phyloP scores from a whole-genome alignment of 2,329 filamentous ascomycete species.

The Epichloe scottii region DNA sequence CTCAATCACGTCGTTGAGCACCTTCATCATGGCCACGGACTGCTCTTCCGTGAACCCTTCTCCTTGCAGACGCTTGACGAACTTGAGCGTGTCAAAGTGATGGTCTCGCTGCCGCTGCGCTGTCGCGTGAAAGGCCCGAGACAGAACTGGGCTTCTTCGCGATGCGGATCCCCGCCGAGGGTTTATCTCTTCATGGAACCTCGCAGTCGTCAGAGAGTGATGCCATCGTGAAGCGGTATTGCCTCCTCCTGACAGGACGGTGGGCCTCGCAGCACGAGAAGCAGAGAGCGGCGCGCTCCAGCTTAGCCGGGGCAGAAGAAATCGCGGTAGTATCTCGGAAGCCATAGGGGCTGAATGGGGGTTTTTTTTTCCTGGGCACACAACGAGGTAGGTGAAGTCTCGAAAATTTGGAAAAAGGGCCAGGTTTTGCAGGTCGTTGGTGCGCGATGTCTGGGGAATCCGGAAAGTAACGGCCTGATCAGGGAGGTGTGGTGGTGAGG shows the following conservation, averaged over 20 bases:
- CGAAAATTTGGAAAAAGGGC: no score
- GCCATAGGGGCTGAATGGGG: constrained; percentile 14
- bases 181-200: neutral
- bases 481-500: constrained; percentile 7
- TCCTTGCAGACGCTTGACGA: constrained; percentile 76
- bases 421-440: constrained; percentile 14
- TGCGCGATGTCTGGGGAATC: neutral
- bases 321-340: constrained; percentile 34
- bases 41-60: constrained; percentile 96
- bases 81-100: constrained; percentile 96
- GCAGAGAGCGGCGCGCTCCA: constrained; percentile 27
- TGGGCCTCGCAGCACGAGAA: constrained; percentile 12
- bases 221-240: constrained; percentile 6
- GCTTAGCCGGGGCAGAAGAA: constrained; percentile 43
- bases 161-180: constrained; percentile 3
- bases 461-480: neutral
- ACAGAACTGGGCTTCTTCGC: constrained; percentile 12
- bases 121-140: constrained; percentile 56
- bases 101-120: constrained; percentile 54
- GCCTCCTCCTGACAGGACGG: constrained; percentile 8
- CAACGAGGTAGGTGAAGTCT: neutral
- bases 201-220: neutral
- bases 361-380: no score
- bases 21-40: constrained; percentile 95
- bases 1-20: constrained; percentile 91